Evolutionary conservation across 345 rosid species (phyloP), one percentile per base, ranked within the genome.

Genomic region (Melaleuca alternifolia): DNA sequence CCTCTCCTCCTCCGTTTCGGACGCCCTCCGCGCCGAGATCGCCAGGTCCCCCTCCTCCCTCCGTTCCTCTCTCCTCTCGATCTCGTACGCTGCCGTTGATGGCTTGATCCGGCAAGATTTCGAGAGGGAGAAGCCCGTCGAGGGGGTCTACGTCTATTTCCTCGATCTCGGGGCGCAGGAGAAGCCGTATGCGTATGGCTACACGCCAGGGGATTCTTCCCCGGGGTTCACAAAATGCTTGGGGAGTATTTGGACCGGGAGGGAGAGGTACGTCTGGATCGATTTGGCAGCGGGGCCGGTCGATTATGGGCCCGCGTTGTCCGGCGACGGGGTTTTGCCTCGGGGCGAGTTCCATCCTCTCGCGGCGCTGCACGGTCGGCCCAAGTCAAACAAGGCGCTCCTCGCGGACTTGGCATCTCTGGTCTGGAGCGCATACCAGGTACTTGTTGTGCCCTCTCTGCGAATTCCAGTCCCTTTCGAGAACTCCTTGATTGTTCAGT

Each of bases 291-390:
- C 99, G 0, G 99, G 99, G 21, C 99, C 99, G 6, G 97, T 97
- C 33, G 99, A 97, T 84, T 96, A 97, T 18, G 99, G 99, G 11
- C 99, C 99, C 46, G 95, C 93, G 7, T 88, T 97, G 50, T 97
- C 99, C 13, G 99, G 99, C 33, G 99, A 97, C 84, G 99, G 99
- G 62, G 95, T 95, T 76, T 85, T 96, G 53, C 98, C 99, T 0
- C 90, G 94, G 88, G 99, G 99, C 26, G 99, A 97, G 85, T 97
- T 96, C 87, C 99, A 97, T 76, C 99, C 99, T 50, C 90, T 97
- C 33, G 95, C 99, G 0, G 92, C 98, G 10, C 87, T 94, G 84
- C 99, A 95, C 57, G 99, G 99, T 10, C 88, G 94, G 51, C 98
- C 99, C 83, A 97, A 95, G 91, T 96, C 98, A 1, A 93, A 95